Evolutionary conservation across 352 stramenopile species (phyloP), one percentile per base, ranked within the genome.

Genomic region (Blastocystis sp.): DNA sequence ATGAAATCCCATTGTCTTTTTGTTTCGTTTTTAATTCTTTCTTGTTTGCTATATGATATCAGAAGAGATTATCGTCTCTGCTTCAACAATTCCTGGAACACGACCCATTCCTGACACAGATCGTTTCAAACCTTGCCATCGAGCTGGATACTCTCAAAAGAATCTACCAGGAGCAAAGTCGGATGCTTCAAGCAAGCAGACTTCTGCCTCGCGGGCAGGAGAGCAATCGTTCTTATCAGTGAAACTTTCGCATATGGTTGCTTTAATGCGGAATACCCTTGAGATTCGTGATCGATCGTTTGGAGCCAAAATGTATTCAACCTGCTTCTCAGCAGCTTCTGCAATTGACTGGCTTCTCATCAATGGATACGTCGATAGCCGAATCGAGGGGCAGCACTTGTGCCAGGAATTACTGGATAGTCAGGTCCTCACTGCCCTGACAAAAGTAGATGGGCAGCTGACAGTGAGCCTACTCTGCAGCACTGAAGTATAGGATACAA

Each of bases 41-140:
- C 73, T 84, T 68, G 73, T 84, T 84, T 84, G 73, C 73, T 37
- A 73, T 43, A 84, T 84, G 73, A 68, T 66, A 34, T 43, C 73
- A 47, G 73, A 84, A n/a, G 73, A 84, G 43, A 68, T 68, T 26
- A 84, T 84, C 29, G 20, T 84, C 50, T 50, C 73, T 64, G 56
- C 26, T 47, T 26, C 53, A 13, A 7, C 73, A 9, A n/a, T 34
- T 41, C 20, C 53, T 26, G 39, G 11, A 47, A 64, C 23, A 20
- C 45, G 73, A 1, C 20, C 53, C 6, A 50, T 84, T 20, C 73
- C 73, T 26, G 56, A 84, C 39, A 84, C 73, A 9, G 73, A 84
- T 68, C 73, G 73, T 7, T 84, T 84, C 29, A 84, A 84, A 18
- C 73, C 73, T 15, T 84, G 23, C 6, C 73, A 84, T 68, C 73